Base-by-base conservation (phyloP, 1,284 basidiomycete genomes). In the Fomitopsis pinicola region DNA sequence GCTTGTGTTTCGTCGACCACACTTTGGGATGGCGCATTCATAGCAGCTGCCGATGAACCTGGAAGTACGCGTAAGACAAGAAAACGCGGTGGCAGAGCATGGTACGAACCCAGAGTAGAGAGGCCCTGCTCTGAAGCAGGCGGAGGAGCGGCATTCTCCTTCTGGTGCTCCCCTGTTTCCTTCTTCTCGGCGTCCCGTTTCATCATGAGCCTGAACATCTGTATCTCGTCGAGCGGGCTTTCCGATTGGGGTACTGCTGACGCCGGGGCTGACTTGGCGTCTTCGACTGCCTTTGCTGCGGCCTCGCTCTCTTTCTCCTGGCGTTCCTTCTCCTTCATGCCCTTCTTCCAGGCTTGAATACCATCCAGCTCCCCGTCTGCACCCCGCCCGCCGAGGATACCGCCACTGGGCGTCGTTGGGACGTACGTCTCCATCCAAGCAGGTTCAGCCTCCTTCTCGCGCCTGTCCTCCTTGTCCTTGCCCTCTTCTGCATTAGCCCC, bases 381-480 rank as follows among this genome's bases (percentile, higher is more conserved):
- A 44, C 76, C 75, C 63, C 83, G 82, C 5, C 82, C 84, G 17
- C 89, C 88, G 58, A 89, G 76, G 59, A 90, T 86, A 14, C 86
- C 88, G 59, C 77, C 76, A 45, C 76, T 77, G n/a, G 81, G 71
- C 45, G 80, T 79, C 48, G 75, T 78, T 3, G 89, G 87, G 64
- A 91, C 81, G 69, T 93, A 92, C n/a, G 91, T 87, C 65, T 92
- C 91, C 91, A 95, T 94, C 92, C 92, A 95, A 17, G 92, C 92
- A 22, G 92, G 93, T 70, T 94, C 91, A 68, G 88, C 92, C 77
- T 91, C 91, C 70, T 82, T 86, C 68, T 85, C 84, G 53, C 78
- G 64, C 57, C 80, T 77, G 52, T 82, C 81, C 60, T 84, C 85
- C 62, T 78, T 78, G 45, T 84, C 83, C 67, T 80, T 83, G 22